Evolutionary conservation across 768 basidiomycete genomes (phyloP), one percentile per base, ranked within the genome.

Genomic region (Amanita fuliginea): DNA sequence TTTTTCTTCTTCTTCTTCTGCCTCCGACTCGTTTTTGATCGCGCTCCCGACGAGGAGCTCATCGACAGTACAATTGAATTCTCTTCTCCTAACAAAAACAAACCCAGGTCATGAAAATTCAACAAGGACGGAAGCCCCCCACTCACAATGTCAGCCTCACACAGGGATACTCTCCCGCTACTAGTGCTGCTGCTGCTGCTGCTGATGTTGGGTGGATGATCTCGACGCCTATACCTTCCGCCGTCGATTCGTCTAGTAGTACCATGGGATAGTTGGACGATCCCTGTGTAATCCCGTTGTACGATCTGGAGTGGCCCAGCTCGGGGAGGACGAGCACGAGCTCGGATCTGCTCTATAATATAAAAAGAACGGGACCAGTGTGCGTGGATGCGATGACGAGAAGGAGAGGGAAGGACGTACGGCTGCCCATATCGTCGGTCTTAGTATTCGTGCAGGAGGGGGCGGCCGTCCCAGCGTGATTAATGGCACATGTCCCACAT

Each of bases 211-310:
- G 19, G 6, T 19, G 9, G 21, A 16, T 1, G 16, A 41, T 22
- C 22, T 41, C 24, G 24, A 40, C 36, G 26, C 10, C 14, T 5
- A 46, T 4, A 14, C 26, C 19, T 2, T 30, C 24, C 35, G 36
- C 37, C 22, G 34, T 39, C 47, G 42, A 46, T 1, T 45, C 37
- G 24, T 51, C 51, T 16, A 51, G 26, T 36, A 51, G 9, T 10
- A 51, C 43, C 51, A 46, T 51, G 1, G 51, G 51, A 11, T 39
- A 46, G 26, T 45, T 46, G 7, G 51, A 51, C 36, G 45, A 45
- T 30, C 51, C 43, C 9, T 46, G 26, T 19, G 51, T 46, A 16
- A 51, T 18, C 11, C 51, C 51, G 10, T 46, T 51, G 13, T 18
- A 19, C 10, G 33, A 45, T 34, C 28, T 51, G 6, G 51, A 46